Evolutionary conservation across 1,284 basidiomycete genomes (phyloP).

Genomic region (Ustilago nuda): DNA sequence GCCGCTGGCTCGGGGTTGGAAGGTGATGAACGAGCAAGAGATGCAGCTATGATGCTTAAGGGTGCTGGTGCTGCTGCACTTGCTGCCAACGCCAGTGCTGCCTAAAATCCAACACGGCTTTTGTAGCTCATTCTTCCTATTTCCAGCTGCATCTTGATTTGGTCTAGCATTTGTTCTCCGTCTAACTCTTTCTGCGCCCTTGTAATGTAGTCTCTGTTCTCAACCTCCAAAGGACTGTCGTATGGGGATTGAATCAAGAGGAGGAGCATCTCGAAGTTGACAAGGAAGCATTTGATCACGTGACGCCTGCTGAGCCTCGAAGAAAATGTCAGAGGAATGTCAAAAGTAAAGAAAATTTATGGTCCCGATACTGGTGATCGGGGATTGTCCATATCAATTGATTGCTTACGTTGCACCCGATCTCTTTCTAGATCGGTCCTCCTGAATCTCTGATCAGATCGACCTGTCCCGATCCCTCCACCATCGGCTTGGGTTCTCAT

Average conservation of each 20-base stretch:
- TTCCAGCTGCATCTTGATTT: background rate
- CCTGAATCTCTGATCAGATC: no score
- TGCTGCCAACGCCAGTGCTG: constrained; percentile 35
- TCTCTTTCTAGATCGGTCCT: no score
- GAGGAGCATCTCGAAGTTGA: background rate
- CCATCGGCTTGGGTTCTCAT: no score
- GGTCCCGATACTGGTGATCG: no score
- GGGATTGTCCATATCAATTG: no score
- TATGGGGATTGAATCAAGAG: background rate
- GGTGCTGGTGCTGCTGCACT: constrained; percentile 50
- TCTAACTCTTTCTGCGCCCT: background rate
- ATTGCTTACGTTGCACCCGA: no score
- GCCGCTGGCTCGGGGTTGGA: constrained; percentile 18
- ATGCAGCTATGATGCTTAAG: constrained; percentile 50
- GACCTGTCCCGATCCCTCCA: no score
- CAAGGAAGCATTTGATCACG: background rate
- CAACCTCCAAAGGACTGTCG: background rate
- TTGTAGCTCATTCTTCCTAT: background rate
- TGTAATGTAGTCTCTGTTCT: constrained; percentile 13
- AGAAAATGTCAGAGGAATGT: background rate
- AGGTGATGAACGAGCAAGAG: constrained; percentile 39
- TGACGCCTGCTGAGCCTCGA: constrained; percentile 8
- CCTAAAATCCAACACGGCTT: constrained; percentile 1
- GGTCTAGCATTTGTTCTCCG: background rate
- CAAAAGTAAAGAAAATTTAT: no score